A percentile compares a stretch with the other conserved stretches of the same genome.
Conservation (phyloP, 768 basidiomycete genomes). For the Mycena polygramma region DNA sequence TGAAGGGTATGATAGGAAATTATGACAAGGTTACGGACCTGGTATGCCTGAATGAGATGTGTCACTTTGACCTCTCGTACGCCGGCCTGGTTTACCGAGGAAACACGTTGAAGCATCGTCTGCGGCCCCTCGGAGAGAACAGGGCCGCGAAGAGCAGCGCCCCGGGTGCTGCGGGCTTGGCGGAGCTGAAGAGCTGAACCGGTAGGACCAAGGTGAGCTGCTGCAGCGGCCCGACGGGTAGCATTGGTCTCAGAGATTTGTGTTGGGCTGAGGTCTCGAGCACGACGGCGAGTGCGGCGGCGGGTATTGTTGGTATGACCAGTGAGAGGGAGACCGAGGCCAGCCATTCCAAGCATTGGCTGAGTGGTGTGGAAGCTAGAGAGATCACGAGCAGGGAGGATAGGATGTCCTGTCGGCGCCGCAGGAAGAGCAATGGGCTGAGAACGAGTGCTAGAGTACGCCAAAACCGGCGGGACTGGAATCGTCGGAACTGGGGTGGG, state of each 20-base stretch:
- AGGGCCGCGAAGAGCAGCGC: too few species aligned
- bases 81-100: too few species aligned
- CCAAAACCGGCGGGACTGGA: too few species aligned
- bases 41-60: too few species aligned
- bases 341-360: constrained; percentile 6
- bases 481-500: not conserved
- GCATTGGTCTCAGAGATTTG: not conserved
- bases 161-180: too few species aligned
- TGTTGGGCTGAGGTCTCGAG: not conserved
- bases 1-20: too few species aligned
- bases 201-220: not conserved
- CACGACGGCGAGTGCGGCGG: not conserved
- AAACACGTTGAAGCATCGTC: too few species aligned
- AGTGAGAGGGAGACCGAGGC: not conserved
- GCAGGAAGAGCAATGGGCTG: constrained; percentile 2
- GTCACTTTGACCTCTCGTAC: too few species aligned
- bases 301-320: constrained; percentile 1
- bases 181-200: not conserved
- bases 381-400: not conserved
- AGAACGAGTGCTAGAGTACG: not conserved
- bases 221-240: constrained; percentile 1
- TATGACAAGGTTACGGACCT: too few species aligned
- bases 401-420: not conserved
- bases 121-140: too few species aligned
- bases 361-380: not conserved